A percentile compares a stretch with the other conserved stretches of the same genome.
These are phyloP conservation scores for Strobilomyces dryophilus DNA, from an alignment of 768 basidiomycete species.

Conservation along the genomic window DNA sequence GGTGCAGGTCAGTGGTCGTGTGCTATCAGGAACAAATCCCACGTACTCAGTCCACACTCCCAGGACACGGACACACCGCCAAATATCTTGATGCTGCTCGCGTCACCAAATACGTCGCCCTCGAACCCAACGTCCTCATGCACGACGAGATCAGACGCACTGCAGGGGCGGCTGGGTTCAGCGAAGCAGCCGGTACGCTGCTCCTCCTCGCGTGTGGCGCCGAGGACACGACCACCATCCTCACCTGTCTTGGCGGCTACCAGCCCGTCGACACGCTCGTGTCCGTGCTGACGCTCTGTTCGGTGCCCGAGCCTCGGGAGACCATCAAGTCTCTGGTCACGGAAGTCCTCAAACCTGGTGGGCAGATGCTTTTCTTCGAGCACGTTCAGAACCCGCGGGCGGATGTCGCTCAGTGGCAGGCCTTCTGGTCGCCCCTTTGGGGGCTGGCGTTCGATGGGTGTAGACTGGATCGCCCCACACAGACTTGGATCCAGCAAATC, in stretches of 20 bases:
- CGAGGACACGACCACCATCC: constrained; percentile 49
- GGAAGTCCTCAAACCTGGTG: constrained; percentile 59
- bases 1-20: constrained; percentile 50
- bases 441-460: constrained; percentile 57
- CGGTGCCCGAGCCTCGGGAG: constrained; percentile 51
- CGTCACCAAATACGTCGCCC: constrained; percentile 63
- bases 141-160: constrained; percentile 48
- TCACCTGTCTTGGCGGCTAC: constrained; percentile 35
- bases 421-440: constrained; percentile 73
- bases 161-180: constrained; percentile 50
- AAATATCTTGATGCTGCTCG: constrained; percentile 52
- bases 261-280: constrained; percentile 56
- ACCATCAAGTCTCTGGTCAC: constrained; percentile 44
- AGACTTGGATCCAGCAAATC: constrained; percentile 40
- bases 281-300: constrained; percentile 63
- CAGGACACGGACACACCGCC: constrained; percentile 62
- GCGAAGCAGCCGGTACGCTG: constrained; percentile 48
- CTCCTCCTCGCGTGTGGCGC: constrained; percentile 62
- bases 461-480: constrained; percentile 53
- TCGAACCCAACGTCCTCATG: constrained; percentile 70
- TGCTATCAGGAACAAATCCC: background rate
- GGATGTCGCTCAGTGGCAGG: constrained; percentile 70
- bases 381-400: constrained; percentile 54
- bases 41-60: background rate
- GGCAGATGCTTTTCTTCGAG: constrained; percentile 63